phyloP scores from a whole-genome alignment of 768 basidiomycete species.

The Hypholoma sublateritium region DNA sequence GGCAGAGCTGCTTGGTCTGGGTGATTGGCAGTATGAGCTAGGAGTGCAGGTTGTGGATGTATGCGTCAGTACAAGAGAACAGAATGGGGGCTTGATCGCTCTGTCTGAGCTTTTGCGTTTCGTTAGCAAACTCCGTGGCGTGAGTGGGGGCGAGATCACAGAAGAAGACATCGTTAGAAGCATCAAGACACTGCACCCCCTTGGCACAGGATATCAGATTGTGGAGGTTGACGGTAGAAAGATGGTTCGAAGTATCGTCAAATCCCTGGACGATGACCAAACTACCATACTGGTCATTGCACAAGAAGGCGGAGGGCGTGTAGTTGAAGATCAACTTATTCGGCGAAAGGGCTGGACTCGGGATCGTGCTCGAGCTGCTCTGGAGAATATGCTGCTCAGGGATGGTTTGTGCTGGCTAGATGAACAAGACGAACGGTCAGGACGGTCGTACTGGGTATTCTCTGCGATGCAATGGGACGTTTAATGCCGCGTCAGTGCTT shows the following conservation, averaged over 20 bases:
- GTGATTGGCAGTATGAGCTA: slow-evolving; percentile 95
- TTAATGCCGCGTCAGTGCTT: slow-evolving; percentile 23
- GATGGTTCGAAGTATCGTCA: slow-evolving; percentile 88
- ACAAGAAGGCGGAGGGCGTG: slow-evolving; percentile 62
- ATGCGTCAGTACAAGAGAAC: slow-evolving; percentile 82
- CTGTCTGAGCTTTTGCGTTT: slow-evolving; percentile 81
- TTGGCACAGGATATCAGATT: slow-evolving; percentile 91
- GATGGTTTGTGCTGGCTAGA: slow-evolving; percentile 97
- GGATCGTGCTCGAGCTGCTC: slow-evolving; percentile 71
- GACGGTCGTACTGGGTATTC: slow-evolving; percentile 83
- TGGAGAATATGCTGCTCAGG: slow-evolving; percentile 87
- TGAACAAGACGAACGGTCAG: slow-evolving; percentile 70
- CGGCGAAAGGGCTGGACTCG: slow-evolving; percentile 70
- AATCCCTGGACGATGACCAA: slow-evolving; percentile 90
- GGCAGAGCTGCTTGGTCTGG: slow-evolving; percentile 83
- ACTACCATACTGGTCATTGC: slow-evolving; percentile 78
- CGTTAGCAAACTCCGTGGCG: slow-evolving; percentile 74
- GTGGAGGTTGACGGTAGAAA: slow-evolving; percentile 71
- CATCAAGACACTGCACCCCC: slow-evolving; percentile 83
- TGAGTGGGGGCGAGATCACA: slow-evolving; percentile 67
- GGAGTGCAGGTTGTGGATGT: slow-evolving; percentile 95
- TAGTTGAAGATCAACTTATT: slow-evolving; percentile 66
- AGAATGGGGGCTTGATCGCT: slow-evolving; percentile 92
- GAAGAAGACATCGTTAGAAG: slow-evolving; percentile 84
- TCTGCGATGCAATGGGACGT: slow-evolving; percentile 86